A percentile compares a stretch with the other conserved stretches of the same genome.
These are phyloP conservation scores for Cucumis melo DNA, from an alignment of 306 rosid species.

Conservation along the genomic window DNA sequence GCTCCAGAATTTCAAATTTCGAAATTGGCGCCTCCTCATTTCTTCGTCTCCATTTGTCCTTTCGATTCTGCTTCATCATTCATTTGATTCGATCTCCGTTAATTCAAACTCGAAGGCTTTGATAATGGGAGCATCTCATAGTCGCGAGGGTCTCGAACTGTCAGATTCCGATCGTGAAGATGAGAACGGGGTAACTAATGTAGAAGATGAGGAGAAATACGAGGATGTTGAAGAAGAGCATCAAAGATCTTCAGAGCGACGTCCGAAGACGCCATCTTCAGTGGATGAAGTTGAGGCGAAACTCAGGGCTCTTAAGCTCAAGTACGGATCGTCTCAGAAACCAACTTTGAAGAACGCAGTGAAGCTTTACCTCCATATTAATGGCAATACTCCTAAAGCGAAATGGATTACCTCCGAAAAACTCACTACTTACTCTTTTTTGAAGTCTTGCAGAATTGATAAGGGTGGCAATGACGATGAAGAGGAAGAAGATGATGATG, in stretches of 20 bases:
- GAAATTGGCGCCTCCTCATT: constrained; percentile 33
- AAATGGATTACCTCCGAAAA: constrained; percentile 83
- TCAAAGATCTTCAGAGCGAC: constrained; percentile 37
- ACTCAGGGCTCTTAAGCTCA: constrained; percentile 72
- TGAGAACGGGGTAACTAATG: constrained; percentile 12
- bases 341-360: constrained; percentile 49
- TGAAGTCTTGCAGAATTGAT: constrained; percentile 23
- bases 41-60: neutral
- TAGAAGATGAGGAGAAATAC: constrained; percentile 26
- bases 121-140: constrained; percentile 59
- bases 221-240: constrained; percentile 40
- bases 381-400: constrained; percentile 71
- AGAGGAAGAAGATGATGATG: constrained; percentile 28
- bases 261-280: constrained; percentile 42
- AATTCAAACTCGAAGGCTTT: neutral
- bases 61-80: neutral
- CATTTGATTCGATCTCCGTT: neutral
- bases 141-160: constrained; percentile 50
- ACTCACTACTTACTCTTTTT: constrained; percentile 44
- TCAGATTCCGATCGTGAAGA: constrained; percentile 41
- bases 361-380: constrained; percentile 68
- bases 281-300: constrained; percentile 69
- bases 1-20: constrained; percentile 41
- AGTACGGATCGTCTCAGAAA: constrained; percentile 38
- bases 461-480: constrained; percentile 12